Conservation (phyloP, 352 stramenopile species). For the Globisporangium solare region DNA sequence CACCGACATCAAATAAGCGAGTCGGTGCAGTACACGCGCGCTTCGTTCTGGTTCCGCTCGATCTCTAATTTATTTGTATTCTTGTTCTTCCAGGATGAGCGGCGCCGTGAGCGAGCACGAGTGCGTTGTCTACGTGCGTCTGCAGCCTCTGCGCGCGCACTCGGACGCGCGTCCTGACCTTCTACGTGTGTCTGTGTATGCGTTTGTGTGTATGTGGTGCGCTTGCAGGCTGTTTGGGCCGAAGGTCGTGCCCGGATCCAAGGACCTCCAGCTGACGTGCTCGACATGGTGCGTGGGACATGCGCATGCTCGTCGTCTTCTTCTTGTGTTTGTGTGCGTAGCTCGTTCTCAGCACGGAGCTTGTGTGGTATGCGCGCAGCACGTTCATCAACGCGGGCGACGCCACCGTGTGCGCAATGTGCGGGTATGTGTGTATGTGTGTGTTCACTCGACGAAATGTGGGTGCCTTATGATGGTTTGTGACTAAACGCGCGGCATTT, state of each 20-base stretch:
- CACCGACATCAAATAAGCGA: too few species aligned
- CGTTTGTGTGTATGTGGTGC: neutral
- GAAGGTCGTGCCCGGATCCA: slow-evolving; percentile 57
- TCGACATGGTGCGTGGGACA: slow-evolving; percentile 34
- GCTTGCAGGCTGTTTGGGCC: slow-evolving; percentile 25
- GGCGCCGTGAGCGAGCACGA: neutral
- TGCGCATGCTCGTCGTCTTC: too few species aligned
- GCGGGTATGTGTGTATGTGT: slow-evolving; percentile 35
- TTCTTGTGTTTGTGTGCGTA: too few species aligned
- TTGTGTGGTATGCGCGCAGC: slow-evolving; percentile 19
- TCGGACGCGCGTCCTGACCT: neutral
- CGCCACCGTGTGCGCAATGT: slow-evolving; percentile 61
- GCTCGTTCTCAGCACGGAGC: neutral
- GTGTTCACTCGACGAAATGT: too few species aligned
- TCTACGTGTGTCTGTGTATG: neutral
- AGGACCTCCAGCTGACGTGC: slow-evolving; percentile 51
- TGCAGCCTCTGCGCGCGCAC: neutral
- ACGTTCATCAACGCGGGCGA: slow-evolving; percentile 66
- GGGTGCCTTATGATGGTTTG: neutral
- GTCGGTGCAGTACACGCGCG: too few species aligned
- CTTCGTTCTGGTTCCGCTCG: too few species aligned
- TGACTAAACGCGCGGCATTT: neutral
- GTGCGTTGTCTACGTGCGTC: neutral
- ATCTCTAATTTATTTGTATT: too few species aligned
- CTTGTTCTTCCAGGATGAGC: neutral